Evolutionary conservation across 495 filamentous ascomycete genomes (phyloP).

Genomic region (Recurvomyces mirabilis): DNA sequence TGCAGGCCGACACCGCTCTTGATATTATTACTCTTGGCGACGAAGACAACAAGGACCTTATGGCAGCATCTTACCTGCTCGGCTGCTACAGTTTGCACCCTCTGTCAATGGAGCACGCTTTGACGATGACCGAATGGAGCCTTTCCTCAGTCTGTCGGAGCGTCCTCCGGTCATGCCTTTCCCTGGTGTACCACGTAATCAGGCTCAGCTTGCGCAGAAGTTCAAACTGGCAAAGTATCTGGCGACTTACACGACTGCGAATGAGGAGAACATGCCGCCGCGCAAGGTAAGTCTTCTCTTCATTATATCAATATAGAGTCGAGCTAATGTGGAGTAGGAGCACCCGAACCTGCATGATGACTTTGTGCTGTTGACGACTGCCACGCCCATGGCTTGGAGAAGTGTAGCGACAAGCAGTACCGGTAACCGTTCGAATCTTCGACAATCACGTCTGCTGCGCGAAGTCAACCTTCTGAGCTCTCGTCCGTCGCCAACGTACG

Average conservation of each 20-base stretch:
- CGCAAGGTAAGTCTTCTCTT: no score
- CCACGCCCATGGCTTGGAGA: background rate
- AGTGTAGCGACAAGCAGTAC: background rate
- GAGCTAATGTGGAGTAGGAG: no score
- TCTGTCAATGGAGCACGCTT: constrained; percentile 21
- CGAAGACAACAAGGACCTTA: constrained; percentile 19
- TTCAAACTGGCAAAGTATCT: constrained; percentile 9
- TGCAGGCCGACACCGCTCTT: constrained; percentile 20
- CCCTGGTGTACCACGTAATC: background rate
- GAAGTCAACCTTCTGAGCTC: constrained; percentile 10
- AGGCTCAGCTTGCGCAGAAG: background rate
- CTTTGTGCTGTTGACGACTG: constrained; percentile 18
- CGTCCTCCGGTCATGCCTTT: constrained; percentile 18
- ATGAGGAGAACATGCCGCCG: constrained; percentile 22
- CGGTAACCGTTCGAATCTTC: constrained; percentile 9
- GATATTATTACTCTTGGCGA: constrained; percentile 25
- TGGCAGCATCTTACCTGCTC: constrained; percentile 22
- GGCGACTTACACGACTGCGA: constrained; percentile 17
- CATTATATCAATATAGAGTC: no score
- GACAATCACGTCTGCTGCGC: constrained; percentile 11
- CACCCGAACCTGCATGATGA: constrained; percentile 24
- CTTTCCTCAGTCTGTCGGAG: constrained; percentile 24
- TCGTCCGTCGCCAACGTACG: no score
- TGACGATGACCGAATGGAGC: constrained; percentile 30
- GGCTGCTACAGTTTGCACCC: constrained; percentile 26